Conservation (phyloP, 768 basidiomycete species). For the Mycena rosella region DNA sequence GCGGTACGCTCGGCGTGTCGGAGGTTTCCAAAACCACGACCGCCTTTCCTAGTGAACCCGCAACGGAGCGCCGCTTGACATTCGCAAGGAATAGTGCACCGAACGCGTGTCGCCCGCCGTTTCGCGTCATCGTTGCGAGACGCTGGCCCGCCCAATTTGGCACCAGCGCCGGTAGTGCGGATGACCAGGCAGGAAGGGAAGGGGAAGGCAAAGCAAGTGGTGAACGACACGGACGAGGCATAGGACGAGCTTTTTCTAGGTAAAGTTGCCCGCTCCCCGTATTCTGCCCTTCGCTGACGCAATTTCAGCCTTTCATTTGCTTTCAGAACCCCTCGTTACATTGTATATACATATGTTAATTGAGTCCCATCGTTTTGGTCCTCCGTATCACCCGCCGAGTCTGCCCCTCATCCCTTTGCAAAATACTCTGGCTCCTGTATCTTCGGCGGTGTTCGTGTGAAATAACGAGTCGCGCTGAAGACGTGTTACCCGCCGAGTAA, state of each 20-base stretch:
- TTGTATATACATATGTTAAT: slow-evolving; percentile 5
- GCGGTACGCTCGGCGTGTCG: slow-evolving; percentile 61
- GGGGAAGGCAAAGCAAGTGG: slow-evolving; percentile 21
- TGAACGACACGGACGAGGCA: slow-evolving; percentile 32
- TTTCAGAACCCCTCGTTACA: not conserved
- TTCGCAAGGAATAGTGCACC: no score
- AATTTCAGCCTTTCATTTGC: not conserved
- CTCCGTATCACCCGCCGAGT: slow-evolving; percentile 2
- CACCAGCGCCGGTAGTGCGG: slow-evolving; percentile 3
- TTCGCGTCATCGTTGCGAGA: no score
- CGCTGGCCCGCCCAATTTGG: not conserved
- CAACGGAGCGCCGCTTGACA: no score
- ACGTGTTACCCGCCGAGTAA: no score
- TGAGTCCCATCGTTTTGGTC: slow-evolving; percentile 16
- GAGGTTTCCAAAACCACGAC: slow-evolving; percentile 46
- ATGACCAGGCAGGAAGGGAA: not conserved
- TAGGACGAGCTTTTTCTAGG: slow-evolving; percentile 42
- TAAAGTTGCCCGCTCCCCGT: not conserved
- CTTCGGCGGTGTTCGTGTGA: not conserved
- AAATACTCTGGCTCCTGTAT: not conserved
- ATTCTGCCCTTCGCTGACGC: not conserved
- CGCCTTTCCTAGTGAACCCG: slow-evolving; percentile 49
- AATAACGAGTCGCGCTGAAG: not conserved
- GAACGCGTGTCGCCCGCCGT: no score
- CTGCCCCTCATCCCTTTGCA: not conserved